phyloP scores from a whole-genome alignment of 2,329 filamentous ascomycete genomes.

The Aspergillus thermomutatus region DNA sequence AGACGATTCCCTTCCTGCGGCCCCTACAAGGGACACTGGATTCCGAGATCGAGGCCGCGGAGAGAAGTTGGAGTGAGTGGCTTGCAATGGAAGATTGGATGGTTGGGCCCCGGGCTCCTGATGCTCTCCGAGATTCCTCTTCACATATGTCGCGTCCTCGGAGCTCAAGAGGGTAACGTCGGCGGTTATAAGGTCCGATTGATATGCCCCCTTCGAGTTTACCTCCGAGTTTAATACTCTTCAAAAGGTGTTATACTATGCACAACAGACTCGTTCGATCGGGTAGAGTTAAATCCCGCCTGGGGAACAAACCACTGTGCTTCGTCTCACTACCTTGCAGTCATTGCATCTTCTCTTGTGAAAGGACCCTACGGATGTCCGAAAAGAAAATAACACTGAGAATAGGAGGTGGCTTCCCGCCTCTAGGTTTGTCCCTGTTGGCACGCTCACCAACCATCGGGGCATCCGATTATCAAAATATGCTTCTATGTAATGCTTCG shows the following conservation, averaged over 20 bases:
- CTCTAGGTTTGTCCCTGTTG: background rate
- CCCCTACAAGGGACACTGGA: slow-evolving; percentile 75
- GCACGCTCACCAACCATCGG: background rate
- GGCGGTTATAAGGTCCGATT: background rate
- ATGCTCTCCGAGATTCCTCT: slow-evolving; percentile 37
- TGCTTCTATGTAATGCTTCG: background rate
- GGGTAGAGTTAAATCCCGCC: slow-evolving; percentile 5
- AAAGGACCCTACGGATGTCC: background rate
- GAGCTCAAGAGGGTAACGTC: slow-evolving; percentile 26
- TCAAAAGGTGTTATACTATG: background rate
- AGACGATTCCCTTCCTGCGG: slow-evolving; percentile 81
- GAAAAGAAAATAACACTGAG: background rate
- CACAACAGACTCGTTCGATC: background rate
- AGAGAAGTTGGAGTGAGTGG: slow-evolving; percentile 90
- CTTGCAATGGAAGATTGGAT: slow-evolving; percentile 98
- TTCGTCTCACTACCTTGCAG: background rate
- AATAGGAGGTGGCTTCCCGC: background rate
- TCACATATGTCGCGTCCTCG: slow-evolving; percentile 33
- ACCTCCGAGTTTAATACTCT: background rate
- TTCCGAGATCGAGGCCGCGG: slow-evolving; percentile 76
- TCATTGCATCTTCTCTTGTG: background rate
- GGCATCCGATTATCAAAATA: background rate
- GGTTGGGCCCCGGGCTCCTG: slow-evolving; percentile 76
- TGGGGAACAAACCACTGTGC: slow-evolving; percentile 7
- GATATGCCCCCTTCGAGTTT: background rate